Conservation (phyloP, 2,329 filamentous ascomycete species). For the Metarhizium brunneum region DNA sequence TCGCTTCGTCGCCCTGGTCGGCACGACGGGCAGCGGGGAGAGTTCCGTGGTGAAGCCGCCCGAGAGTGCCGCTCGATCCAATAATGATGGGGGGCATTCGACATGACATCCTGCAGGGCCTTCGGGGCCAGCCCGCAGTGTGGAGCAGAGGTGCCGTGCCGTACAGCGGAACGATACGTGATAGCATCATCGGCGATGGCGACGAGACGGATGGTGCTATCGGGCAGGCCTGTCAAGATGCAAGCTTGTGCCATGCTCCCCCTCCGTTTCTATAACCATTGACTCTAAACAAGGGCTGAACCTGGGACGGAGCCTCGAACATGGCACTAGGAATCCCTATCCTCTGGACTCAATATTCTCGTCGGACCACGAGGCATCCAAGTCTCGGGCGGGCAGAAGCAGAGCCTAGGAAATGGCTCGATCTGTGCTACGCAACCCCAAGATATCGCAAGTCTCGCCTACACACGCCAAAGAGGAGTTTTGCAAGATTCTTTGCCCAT, state of each 20-base stretch:
- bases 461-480: constrained; percentile 55
- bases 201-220: constrained; percentile 26
- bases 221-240: constrained; percentile 33
- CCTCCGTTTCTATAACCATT: background rate
- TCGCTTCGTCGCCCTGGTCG: constrained; percentile 60
- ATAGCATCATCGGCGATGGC: constrained; percentile 29
- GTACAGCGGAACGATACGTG: constrained; percentile 35
- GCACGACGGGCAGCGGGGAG: constrained; percentile 60
- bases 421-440: too few relatives aligned
- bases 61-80: constrained; percentile 49
- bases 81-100: constrained; percentile 11
- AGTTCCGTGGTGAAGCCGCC: constrained; percentile 58
- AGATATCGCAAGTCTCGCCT: constrained; percentile 45
- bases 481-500: too few relatives aligned
- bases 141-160: constrained; percentile 19
- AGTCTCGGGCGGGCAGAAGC: too few relatives aligned
- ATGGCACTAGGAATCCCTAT: constrained; percentile 9
- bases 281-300: background rate
- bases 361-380: constrained; percentile 31
- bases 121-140: constrained; percentile 16
- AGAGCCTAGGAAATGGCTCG: too few relatives aligned
- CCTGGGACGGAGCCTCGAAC: too few relatives aligned
- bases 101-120: constrained; percentile 11
- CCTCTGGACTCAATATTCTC: constrained; percentile 45
- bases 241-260: constrained; percentile 32